Evolutionary conservation across 495 filamentous ascomycete genomes (phyloP), one percentile per base, ranked within the genome.

Genomic region (Poronia punctata): DNA sequence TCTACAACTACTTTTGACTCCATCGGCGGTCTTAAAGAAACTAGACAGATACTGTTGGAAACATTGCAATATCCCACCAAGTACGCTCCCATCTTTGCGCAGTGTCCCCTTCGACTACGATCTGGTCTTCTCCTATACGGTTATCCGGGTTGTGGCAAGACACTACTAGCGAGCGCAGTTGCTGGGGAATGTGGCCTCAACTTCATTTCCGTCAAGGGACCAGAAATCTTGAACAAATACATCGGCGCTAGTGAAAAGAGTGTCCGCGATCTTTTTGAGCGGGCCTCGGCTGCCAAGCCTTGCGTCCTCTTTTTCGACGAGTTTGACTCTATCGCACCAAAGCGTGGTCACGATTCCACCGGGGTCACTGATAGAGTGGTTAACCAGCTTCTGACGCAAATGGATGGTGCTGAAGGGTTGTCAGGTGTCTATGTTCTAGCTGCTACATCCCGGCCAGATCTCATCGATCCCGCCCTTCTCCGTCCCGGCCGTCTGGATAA

Each of bases 321-420:
- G 58, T 97, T 97, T 53, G 92, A 98, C 62, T 86, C 82, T 44
- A 95, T 98, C 39, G 92, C 92, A 2, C 93, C 92, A 5, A 97
- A 96, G 68, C 79, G 92, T 62, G 92, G 93, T 0, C 93, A 97
- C 55, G 93, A 97, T 51, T 88, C 82, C 7, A 97, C 93, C 0
- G 92, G 93, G 34, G 92, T 98, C 19, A 97, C 93, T 0, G 93
- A 97, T 59, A 79, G 92, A n/a, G 92, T 98, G 2, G 92, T 98
- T 49, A 97, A 97, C 56, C 93, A 97, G 67, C 77, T 98, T 31
- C 70, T 98, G 7, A 98, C 92, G 4, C 93, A 96, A 62, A 98
- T 98, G 93, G 92, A 98, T 54, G 92, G 92, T 54, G 93, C 93
- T 2, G 93, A 98, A 57, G 92, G 93, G 12, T 64, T 97, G 4